phyloP scores from a whole-genome alignment of 805 yeast species.

The Teunomyces funiuensis region DNA sequence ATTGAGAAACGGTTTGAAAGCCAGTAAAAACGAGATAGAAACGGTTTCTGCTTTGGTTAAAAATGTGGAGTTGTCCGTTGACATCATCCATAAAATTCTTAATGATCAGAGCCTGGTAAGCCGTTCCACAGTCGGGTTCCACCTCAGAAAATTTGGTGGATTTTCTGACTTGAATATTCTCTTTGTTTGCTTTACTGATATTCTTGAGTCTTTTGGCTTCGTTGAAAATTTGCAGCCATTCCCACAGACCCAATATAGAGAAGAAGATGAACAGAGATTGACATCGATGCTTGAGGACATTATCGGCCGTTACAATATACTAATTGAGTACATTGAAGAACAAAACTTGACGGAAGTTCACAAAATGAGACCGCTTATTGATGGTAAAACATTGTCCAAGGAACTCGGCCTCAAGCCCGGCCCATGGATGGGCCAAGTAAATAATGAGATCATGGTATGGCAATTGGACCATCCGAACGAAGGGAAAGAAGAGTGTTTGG shows the following conservation, averaged over 20 bases:
- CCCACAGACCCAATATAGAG: constrained; percentile 4
- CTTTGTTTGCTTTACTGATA: constrained; percentile 36
- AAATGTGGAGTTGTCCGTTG: constrained; percentile 19
- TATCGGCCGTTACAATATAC: constrained; percentile 28
- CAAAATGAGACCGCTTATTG: constrained; percentile 61
- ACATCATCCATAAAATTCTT: constrained; percentile 20
- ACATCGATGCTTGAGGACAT: constrained; percentile 1
- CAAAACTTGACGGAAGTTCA: constrained; percentile 44
- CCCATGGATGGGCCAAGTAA: constrained; percentile 72
- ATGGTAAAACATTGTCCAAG: constrained; percentile 67
- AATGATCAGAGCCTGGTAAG: constrained; percentile 17
- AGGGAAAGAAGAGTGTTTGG: constrained; percentile 54
- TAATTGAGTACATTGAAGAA: constrained; percentile 31
- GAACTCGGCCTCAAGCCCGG: constrained; percentile 68
- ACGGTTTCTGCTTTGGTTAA: constrained; percentile 46
- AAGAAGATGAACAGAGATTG: neutral
- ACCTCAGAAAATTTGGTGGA: constrained; percentile 53
- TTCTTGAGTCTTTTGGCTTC: constrained; percentile 14
- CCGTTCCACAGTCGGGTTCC: constrained; percentile 61
- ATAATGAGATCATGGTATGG: constrained; percentile 62
- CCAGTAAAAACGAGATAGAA: constrained; percentile 57
- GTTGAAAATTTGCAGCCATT: neutral
- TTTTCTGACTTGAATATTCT: constrained; percentile 48
- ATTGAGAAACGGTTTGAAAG: constrained; percentile 68
- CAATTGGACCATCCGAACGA: constrained; percentile 73